phyloP scores from a whole-genome alignment of 106 monocot genomes.

The Amphibolis antarctica region DNA sequence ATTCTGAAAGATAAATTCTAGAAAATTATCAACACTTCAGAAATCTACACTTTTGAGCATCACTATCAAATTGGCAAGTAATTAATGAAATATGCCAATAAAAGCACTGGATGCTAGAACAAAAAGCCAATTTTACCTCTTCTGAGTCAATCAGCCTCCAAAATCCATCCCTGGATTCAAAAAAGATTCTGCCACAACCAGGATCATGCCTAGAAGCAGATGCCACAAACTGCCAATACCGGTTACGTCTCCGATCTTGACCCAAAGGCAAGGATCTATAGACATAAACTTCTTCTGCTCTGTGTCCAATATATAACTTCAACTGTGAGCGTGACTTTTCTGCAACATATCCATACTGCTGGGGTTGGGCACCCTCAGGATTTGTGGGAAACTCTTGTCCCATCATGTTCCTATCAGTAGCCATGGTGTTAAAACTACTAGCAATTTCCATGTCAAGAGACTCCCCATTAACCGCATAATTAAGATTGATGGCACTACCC shows the following conservation, averaged over 20 bases:
- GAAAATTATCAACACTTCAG: no score
- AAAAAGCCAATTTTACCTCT: constrained; percentile 49
- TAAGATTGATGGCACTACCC: constrained; percentile 27
- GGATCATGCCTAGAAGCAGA: constrained; percentile 85
- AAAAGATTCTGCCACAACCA: constrained; percentile 87
- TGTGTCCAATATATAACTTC: constrained; percentile 80
- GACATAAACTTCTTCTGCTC: constrained; percentile 81
- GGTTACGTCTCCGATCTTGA: constrained; percentile 89
- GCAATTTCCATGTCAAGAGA: constrained; percentile 18
- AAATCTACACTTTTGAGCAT: no score
- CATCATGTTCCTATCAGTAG: constrained; percentile 34
- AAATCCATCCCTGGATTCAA: constrained; percentile 75
- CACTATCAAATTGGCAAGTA: no score
- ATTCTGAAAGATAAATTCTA: no score
- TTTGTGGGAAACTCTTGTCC: constrained; percentile 42
- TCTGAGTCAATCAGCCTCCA: constrained; percentile 95
- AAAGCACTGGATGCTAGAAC: no score
- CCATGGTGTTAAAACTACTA: constrained; percentile 19
- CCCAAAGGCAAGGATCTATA: constrained; percentile 92
- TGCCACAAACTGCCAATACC: constrained; percentile 91
- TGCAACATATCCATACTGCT: constrained; percentile 51
- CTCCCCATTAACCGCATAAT: constrained; percentile 25
- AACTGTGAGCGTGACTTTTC: constrained; percentile 83
- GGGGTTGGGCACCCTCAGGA: constrained; percentile 29
- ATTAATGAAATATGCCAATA: no score